A percentile compares a stretch with the other conserved stretches of the same genome.
Conservation (phyloP, 208 protist genomes). For the Kentomonas sorsogonicus region DNA sequence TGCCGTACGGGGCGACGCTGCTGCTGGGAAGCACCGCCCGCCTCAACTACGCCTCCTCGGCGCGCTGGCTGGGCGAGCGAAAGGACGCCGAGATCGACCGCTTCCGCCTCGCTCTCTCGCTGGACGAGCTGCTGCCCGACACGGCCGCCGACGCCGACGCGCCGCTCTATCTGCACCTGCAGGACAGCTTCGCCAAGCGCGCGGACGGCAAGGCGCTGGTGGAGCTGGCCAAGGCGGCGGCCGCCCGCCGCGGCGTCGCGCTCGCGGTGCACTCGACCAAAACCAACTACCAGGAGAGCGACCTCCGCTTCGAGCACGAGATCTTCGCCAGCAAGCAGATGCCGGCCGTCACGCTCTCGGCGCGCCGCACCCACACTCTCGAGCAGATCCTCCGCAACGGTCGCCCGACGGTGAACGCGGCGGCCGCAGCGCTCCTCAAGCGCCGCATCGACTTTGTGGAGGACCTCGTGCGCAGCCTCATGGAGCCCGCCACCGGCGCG, state of each 20-base stretch:
- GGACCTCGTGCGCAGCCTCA: constrained; percentile 36
- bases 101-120: constrained; percentile 47
- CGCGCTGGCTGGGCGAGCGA: constrained; percentile 35
- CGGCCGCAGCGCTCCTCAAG: constrained; percentile 19
- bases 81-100: constrained; percentile 45
- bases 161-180: constrained; percentile 72
- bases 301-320: constrained; percentile 84
- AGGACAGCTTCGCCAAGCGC: constrained; percentile 50
- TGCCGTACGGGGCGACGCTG: constrained; percentile 40
- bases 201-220: constrained; percentile 39
- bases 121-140: constrained; percentile 63
- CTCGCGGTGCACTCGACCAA: constrained; percentile 53
- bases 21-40: constrained; percentile 64
- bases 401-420: constrained; percentile 18
- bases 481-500: constrained; percentile 9
- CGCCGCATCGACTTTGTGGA: constrained; percentile 60
- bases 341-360: constrained; percentile 67
- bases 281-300: constrained; percentile 80
- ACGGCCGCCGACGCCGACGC: constrained; percentile 1
- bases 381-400: constrained; percentile 68
- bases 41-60: constrained; percentile 70
- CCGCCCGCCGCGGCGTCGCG: constrained; percentile 29
- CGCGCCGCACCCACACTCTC: constrained; percentile 32
- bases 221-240: constrained; percentile 37
- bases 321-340: constrained; percentile 68